phyloP scores from a whole-genome alignment of 257 asterid genomes.

The Petrea volubilis region DNA sequence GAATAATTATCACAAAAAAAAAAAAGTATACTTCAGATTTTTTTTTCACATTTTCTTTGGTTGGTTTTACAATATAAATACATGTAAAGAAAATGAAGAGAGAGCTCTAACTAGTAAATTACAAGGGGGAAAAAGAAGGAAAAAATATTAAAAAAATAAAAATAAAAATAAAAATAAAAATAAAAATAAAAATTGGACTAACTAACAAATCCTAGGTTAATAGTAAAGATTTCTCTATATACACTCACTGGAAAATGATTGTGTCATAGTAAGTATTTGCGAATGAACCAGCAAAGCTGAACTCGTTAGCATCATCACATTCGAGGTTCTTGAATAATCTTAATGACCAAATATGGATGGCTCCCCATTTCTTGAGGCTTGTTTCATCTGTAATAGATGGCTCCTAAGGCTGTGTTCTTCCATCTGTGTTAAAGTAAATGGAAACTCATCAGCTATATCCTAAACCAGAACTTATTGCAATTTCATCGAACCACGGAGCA shows the following conservation, averaged over 20 bases:
- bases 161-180: too few relatives aligned
- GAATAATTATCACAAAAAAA: too few relatives aligned
- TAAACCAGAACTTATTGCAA: not conserved
- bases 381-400: conserved; percentile 66
- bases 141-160: too few relatives aligned
- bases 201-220: conserved; percentile 14
- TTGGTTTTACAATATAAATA: conserved; percentile 32
- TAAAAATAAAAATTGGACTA: too few relatives aligned
- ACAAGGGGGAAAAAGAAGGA: conserved; percentile 9
- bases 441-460: conserved; percentile 8
- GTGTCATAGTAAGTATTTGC: not conserved
- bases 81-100: conserved; percentile 21
- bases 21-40: too few relatives aligned
- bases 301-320: conserved; percentile 34
- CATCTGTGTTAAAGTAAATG: conserved; percentile 59
- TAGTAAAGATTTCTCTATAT: conserved; percentile 18
- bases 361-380: conserved; percentile 40
- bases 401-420: conserved; percentile 81
- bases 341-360: conserved; percentile 30
- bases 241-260: conserved; percentile 22
- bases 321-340: not conserved
- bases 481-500: not conserved
- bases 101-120: conserved; percentile 21
- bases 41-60: conserved; percentile 27
- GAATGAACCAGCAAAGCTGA: conserved; percentile 1